Conservation (phyloP, 805 yeast species). For the Ogataea paraovalis region DNA sequence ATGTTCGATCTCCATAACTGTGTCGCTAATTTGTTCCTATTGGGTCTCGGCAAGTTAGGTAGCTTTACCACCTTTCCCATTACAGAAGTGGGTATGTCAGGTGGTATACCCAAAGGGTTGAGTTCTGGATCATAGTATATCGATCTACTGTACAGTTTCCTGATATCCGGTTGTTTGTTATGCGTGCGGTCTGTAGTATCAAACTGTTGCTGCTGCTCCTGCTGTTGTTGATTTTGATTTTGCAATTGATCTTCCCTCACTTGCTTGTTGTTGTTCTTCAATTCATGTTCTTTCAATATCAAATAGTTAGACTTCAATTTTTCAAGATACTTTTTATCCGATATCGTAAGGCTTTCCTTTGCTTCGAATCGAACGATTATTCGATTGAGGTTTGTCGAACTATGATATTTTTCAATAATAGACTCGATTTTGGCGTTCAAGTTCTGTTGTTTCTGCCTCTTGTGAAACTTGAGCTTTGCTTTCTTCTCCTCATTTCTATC, state of each 20-base stretch:
- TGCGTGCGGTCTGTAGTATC: background rate
- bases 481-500: constrained; percentile 4
- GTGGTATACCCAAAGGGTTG: constrained; percentile 57
- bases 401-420: constrained; percentile 8
- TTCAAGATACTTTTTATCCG: constrained; percentile 16
- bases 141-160: constrained; percentile 43
- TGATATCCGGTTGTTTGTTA: constrained; percentile 3
- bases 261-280: background rate
- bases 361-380: constrained; percentile 11
- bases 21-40: constrained; percentile 26
- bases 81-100: background rate
- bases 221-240: background rate
- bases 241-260: background rate
- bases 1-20: constrained; percentile 7
- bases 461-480: constrained; percentile 2
- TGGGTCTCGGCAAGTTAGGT: constrained; percentile 32
- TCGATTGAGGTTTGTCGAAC: constrained; percentile 6
- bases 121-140: constrained; percentile 64
- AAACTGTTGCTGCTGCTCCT: too few species aligned
- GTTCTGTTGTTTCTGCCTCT: constrained; percentile 8
- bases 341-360: constrained; percentile 9
- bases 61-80: constrained; percentile 24
- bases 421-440: constrained; percentile 6
- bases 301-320: constrained; percentile 12
- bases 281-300: constrained; percentile 15